Base-by-base conservation (phyloP, 305 asterid genomes). In the Fraxinus paxiana region DNA sequence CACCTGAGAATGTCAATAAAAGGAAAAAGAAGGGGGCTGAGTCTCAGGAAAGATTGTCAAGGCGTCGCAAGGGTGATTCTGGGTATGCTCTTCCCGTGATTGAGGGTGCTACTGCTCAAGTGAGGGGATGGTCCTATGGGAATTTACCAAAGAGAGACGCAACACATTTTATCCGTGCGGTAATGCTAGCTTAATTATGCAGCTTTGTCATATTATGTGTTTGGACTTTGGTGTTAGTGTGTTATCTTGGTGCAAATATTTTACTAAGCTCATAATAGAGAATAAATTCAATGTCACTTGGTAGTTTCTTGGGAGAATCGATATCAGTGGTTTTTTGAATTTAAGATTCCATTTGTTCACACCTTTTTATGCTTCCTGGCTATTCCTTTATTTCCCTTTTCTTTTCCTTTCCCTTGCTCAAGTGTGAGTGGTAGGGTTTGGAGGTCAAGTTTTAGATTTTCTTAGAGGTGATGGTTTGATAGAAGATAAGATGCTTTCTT, bases 81-180 rank as follows among this genome's bases (percentile, higher is more conserved):
- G 88, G 85, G 56, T 87, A 87, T 89, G 87, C 90, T 78, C 87
- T 69, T 79, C 97, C 98, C 17, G 85, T 93, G 87, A 89, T 94
- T 86, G 99, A 96, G 82, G 99, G 99, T 76, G 96, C 99, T 77
- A 82, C 96, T 46, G 96, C 97, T 81, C 98, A 94, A 96, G 97
- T 90, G 83, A 91, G 98, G 89, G 93, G 92, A 56, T 96, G 98
- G 98, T 96, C 99, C 65, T 89, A 92, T 70, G 99, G 99, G 70
- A 93, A 93, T 90, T 89, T 96, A 80, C 87, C 98, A 15, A 96
- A 96, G 87, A 92, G 98, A 87, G 99, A 96, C 37, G 99, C 99
- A 65, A 93, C 98, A 70, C 96, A 95, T 26, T 96, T 96, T 85
- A 91, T 87, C 80, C 98, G 99, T 43, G 94, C 90, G 92, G 99